Evolutionary conservation across 345 rosid genomes (phyloP).

Genomic region (Eucalyptus viminalis): DNA sequence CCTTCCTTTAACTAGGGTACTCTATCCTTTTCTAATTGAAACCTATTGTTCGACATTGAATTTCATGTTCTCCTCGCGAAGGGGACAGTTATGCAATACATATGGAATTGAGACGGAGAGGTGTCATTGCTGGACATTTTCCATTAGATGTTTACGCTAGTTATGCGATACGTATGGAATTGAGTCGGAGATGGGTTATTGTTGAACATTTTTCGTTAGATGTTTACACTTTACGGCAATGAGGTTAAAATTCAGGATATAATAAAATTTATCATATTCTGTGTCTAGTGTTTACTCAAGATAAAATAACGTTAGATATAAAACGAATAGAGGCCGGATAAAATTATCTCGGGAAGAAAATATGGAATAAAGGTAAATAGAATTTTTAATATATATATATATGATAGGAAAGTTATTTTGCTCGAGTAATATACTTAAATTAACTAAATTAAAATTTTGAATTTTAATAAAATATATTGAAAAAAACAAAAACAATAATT

Average conservation of each 20-base stretch:
- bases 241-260: too few relatives aligned
- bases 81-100: background rate
- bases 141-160: background rate
- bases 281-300: fast-evolving
- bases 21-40: fast-evolving
- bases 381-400: too few relatives aligned
- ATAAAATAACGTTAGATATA: fast-evolving
- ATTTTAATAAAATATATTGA: too few relatives aligned
- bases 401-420: too few relatives aligned
- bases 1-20: background rate
- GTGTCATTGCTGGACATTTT: background rate
- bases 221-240: background rate
- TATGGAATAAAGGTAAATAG: fast-evolving
- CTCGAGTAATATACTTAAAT: too few relatives aligned
- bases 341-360: fast-evolving
- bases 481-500: too few relatives aligned
- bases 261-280: too few relatives aligned
- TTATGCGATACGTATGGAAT: background rate
- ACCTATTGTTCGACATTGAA: background rate
- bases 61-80: background rate
- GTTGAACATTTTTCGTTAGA: background rate
- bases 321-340: fast-evolving
- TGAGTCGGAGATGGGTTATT: fast-evolving
- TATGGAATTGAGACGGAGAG: background rate
- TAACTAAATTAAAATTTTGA: fast-evolving